These are phyloP conservation scores for Cnidoscolus chayamansa DNA, from an alignment of 441 rosid genomes.

Conservation along the genomic window DNA sequence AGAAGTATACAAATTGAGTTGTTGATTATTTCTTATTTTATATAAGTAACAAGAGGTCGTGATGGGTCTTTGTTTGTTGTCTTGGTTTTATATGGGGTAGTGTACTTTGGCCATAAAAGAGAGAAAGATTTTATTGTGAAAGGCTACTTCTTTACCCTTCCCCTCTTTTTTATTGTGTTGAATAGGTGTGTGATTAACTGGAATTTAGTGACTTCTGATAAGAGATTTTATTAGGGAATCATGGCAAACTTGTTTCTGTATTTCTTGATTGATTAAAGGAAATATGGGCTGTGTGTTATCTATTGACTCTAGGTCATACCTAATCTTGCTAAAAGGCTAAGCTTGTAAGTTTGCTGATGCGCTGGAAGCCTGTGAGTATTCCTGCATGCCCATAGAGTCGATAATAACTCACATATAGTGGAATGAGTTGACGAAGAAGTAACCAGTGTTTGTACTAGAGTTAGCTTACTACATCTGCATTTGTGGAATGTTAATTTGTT, in stretches of 20 bases:
- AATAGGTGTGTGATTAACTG: not conserved
- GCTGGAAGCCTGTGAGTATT: not conserved
- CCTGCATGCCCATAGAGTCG: no score
- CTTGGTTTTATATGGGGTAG: not conserved
- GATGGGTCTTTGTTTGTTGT: not conserved
- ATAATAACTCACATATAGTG: not conserved
- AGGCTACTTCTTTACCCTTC: not conserved
- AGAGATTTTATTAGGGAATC: not conserved
- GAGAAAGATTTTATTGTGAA: not conserved
- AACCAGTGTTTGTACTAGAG: not conserved
- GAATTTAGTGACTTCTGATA: not conserved
- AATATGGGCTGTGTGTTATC: not conserved
- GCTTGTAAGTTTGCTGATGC: not conserved
- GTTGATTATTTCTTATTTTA: not conserved
- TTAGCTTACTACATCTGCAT: not conserved
- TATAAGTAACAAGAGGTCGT: not conserved
- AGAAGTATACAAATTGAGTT: not conserved
- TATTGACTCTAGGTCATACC: not conserved
- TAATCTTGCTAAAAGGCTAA: not conserved
- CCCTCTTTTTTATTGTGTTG: not conserved
- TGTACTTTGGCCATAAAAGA: not conserved
- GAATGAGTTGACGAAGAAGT: not conserved
- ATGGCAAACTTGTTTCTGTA: not conserved
- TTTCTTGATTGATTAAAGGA: not conserved
- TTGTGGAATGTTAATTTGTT: not conserved